A percentile compares a stretch with the other conserved stretches of the same genome.
These are phyloP conservation scores for Tricharina praecox DNA, from an alignment of 495 filamentous ascomycete species.

Conservation along the genomic window DNA sequence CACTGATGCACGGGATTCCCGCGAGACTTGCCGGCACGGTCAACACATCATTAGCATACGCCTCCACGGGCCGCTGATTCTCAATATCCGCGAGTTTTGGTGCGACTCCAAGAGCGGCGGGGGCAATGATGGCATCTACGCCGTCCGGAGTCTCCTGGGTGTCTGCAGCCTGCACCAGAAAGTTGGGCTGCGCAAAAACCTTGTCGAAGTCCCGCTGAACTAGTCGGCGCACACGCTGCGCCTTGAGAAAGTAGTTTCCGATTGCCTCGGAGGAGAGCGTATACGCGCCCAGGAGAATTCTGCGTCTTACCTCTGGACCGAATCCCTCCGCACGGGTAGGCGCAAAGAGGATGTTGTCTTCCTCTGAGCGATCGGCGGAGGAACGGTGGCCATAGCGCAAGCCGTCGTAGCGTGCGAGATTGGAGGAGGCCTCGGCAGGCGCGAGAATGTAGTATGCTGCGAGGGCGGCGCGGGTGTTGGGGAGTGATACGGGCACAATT, in stretches of 20 bases:
- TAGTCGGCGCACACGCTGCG: conserved; percentile 69
- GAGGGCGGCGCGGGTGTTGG: conserved; percentile 66
- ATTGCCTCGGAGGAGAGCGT: conserved; percentile 79
- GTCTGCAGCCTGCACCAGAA: conserved; percentile 39
- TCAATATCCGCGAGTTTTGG: conserved; percentile 43
- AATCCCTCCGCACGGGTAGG: conserved; percentile 54
- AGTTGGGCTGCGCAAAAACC: conserved; percentile 52
- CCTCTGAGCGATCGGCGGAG: conserved; percentile 18
- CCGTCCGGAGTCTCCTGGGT: conserved; percentile 29
- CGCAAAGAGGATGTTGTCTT: conserved; percentile 48
- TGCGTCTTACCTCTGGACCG: conserved; percentile 65
- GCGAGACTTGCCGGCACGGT: conserved; percentile 90
- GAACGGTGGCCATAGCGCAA: conserved; percentile 62
- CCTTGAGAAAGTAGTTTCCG: conserved; percentile 92
- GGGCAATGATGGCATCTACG: conserved; percentile 78
- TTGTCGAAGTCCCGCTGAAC: conserved; percentile 73
- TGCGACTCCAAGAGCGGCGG: conserved; percentile 64
- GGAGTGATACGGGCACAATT: conserved; percentile 62
- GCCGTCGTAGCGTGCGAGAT: conserved; percentile 95
- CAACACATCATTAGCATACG: conserved; percentile 84
- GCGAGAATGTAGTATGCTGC: conserved; percentile 92
- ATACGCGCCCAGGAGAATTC: conserved; percentile 81
- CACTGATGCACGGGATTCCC: conserved; percentile 72
- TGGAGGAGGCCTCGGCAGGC: conserved; percentile 87
- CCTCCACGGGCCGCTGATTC: conserved; percentile 31